Evolutionary conservation across 257 asterid species (phyloP), one percentile per base, ranked within the genome.

Genomic region (Echites panduratus): DNA sequence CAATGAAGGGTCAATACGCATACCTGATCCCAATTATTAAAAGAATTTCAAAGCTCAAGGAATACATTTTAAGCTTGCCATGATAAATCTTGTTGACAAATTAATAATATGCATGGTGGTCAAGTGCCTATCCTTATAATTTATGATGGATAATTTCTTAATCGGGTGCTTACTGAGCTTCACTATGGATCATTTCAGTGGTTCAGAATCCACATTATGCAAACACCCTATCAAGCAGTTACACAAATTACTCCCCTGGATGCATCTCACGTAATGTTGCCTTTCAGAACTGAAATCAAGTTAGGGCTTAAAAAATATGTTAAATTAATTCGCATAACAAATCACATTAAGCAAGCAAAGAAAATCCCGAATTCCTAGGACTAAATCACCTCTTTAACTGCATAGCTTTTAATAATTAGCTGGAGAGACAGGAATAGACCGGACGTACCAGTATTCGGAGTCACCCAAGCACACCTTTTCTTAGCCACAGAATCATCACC

Each of bases 381-480:
- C 53, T 35, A 67, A 71, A 54, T 43, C n/a, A 71, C 54, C 40
- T 14, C 22, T 9, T 38, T 38, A 19, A 38, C 29, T 38, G 24
- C 41, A 11, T 12, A 43, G n/a, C n/a, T 12, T 2, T 4, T 43
- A 45, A 5, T 29, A 27, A 20, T 26, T 29, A 41, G 9, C 61
- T 43, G 22, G 22, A 32, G 43, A 62, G 22, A 19, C 4, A 5
- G 35, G 35, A 13, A 62, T 32, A 1, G 11, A 67, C 20, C 26
- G 44, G 50, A 57, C 85, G 27, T 94, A 89, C 97, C 97, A 71
- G 97, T 90, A 74, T 80, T 94, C 2, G 95, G 85, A 27, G 98
- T 94, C 71, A 91, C 97, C 99, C 99, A 94, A 76, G 96, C 83
- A 82, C 99, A 94, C 87, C 93, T 91, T 81, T 87, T 94, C 86